Base-by-base conservation (phyloP, 768 basidiomycete genomes). In the Phylloporus arenicola region DNA sequence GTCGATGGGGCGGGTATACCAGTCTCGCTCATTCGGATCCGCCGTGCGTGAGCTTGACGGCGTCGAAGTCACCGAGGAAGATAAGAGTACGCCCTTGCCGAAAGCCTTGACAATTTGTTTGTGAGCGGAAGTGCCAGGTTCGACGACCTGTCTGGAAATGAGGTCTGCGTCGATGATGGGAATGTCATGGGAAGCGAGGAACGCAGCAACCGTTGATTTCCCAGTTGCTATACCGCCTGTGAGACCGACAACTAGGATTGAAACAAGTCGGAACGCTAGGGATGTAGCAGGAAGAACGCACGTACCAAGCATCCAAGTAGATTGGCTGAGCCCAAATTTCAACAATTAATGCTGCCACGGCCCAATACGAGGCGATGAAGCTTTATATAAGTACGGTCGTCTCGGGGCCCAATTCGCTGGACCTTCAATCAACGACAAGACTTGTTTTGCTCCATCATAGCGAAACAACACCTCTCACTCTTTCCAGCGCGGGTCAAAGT, bases 141-240 rank as follows among this genome's bases (percentile, higher is more conserved):
- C 77, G 50, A 97, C 88, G 50, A 88, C 92, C 57, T 83, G 70
- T 34, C 93, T 85, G 3, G 94, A 91, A 44, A 98, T 76, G 14
- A 89, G 55, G 74, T 98, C 95, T 2, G 95, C 93, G 64, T 99
- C 96, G 58, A 98, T 79, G 57, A 98, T 72, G n/a, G 92, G 89
- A 27, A 98, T 71, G 27, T 67, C 60, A 57, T 83, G 83, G 0
- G 75, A 71, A 45, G 77, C 76, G 31, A 98, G 74, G 37, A 93
- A 74, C 7, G 71, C 68, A 0, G 93, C 90, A 11, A 93, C 96
- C 12, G 92, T 88, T 0, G 94, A 96, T 72, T 99, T 99, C 47
- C 95, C 93, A 7, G 92, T 93, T 19, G 93, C 91, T 51, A 99
- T 97, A 2, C 94, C 92, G 8, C 96, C 96, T 25, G 95, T 97